phyloP scores from a whole-genome alignment of 768 basidiomycete species.

The Lentinus brumalis region DNA sequence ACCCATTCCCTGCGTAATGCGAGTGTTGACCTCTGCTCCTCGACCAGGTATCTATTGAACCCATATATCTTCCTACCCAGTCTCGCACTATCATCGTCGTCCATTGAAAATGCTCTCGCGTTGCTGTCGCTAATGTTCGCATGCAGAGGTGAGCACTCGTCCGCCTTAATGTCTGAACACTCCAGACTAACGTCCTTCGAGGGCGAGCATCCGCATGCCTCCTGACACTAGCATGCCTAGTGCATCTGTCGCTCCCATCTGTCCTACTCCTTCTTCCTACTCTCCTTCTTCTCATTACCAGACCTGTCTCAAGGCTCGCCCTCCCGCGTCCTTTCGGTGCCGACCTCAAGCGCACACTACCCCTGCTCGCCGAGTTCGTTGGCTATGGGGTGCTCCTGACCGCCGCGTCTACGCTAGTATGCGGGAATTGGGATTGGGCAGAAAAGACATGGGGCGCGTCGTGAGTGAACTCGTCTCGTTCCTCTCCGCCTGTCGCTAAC shows the following conservation, averaged over 20 bases:
- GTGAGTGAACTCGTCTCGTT: conserved; percentile 43
- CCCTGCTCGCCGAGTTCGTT: conserved; percentile 51
- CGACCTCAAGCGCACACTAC: conserved; percentile 23
- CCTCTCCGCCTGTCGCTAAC: neutral
- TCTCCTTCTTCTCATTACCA: conserved; percentile 62
- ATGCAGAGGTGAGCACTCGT: conserved; percentile 51
- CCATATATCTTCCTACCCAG: conserved; percentile 85
- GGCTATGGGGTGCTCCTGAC: conserved; percentile 52
- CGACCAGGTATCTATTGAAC: conserved; percentile 78
- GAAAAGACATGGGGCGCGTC: conserved; percentile 83
- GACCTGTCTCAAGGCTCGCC: conserved; percentile 68
- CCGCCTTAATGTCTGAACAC: neutral
- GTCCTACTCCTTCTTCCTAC: conserved; percentile 67
- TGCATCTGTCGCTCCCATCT: conserved; percentile 75
- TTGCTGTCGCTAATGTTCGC: conserved; percentile 73
- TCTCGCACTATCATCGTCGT: conserved; percentile 80
- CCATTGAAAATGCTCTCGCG: conserved; percentile 75
- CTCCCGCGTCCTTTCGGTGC: conserved; percentile 46
- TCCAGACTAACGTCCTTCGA: conserved; percentile 31
- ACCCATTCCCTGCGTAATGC: neutral
- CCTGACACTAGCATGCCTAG: conserved; percentile 67
- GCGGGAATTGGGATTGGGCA: conserved; percentile 70
- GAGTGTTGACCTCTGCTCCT: conserved; percentile 11
- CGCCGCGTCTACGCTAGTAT: conserved; percentile 53
- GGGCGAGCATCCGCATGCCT: conserved; percentile 61